Conservation (phyloP, 2,329 filamentous ascomycete species). For the Colletotrichum navitas region DNA sequence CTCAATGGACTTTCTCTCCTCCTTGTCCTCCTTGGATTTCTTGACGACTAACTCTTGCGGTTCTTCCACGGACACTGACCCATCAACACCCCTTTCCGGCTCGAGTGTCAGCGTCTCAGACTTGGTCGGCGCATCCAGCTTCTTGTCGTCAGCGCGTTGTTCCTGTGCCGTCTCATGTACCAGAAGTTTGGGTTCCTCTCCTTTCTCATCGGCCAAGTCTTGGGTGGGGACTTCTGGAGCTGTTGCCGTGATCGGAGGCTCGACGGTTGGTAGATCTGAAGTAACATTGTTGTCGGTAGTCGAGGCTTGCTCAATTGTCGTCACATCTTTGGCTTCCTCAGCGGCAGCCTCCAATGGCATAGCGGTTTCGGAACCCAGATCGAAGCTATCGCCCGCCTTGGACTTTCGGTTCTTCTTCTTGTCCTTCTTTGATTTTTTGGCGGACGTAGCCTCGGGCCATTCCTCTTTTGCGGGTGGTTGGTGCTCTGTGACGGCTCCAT, state of each 20-base stretch:
- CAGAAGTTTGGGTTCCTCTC: background rate
- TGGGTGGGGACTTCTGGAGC: background rate
- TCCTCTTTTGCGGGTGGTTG: constrained; percentile 1
- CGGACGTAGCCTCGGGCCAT: background rate
- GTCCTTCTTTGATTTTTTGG: constrained; percentile 43
- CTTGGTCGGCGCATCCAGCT: background rate
- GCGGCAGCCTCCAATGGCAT: constrained; percentile 29
- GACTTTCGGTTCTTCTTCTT: constrained; percentile 41
- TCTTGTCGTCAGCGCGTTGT: background rate
- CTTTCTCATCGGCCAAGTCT: background rate
- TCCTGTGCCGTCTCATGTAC: background rate
- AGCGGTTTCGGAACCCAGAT: constrained; percentile 21
- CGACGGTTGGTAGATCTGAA: background rate
- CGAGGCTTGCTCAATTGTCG: background rate
- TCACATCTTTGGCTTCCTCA: background rate
- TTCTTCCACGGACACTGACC: background rate
- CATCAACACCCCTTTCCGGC: background rate
- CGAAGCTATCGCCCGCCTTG: constrained; percentile 17
- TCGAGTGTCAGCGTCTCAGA: background rate
- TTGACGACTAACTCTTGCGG: constrained; percentile 39
- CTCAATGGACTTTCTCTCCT: constrained; percentile 45
- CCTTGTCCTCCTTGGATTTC: constrained; percentile 50
- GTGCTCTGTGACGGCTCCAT: constrained; percentile 1
- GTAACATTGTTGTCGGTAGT: background rate
- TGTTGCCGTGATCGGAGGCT: background rate